Base-by-base conservation (phyloP, 495 filamentous ascomycete species). In the Aspergillus homomorphus region DNA sequence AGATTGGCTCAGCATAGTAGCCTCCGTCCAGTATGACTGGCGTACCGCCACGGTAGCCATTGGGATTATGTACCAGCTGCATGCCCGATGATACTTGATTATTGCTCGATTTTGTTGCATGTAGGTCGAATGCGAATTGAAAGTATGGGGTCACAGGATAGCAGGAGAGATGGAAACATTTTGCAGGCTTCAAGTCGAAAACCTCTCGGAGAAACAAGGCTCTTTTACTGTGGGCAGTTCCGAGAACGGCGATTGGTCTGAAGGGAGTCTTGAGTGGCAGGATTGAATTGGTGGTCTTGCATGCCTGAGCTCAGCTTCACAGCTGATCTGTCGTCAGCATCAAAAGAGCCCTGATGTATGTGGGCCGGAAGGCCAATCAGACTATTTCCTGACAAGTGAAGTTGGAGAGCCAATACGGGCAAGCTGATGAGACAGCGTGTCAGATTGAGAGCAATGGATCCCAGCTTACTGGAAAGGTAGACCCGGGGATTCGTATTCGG, bases 301-400 rank as follows among this genome's bases (percentile, higher is more conserved):
- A 7, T 28, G 48, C 12, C 48, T 26, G 48, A 18, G 23, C 45
- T 46, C 45, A 46, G 45, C 45, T 20, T 46, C 23, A 51, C 48
- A 18, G 48, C 24, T 51, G 48, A 51, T 30, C 48, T 51, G 48
- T 28, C 48, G 48, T 51, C 48, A 51, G 48, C 48, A 51, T 51
- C 28, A 14, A 28, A 30, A 23, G 24, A n/a, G 24, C 24, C 23
- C 24, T 28, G 48, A 28, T 15, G 48, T 30, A 15, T n/a, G 22
- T n/a, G 30, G 15, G 15, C 15, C 16, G 23, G 18, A 19, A 10
- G 15, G 15, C 48, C 48, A 51, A 51, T 51, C 48, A 51, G 3
- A 5, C 23, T 5, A 30, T 51, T 30, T 51, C 22, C 23, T 28
- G 22, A 23, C 4, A 51, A 28, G 48, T 23, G 48, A 51, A 23